These are phyloP conservation scores for Blastobotrys arbuscula DNA, from an alignment of 1,139 yeast species.

Conservation along the genomic window DNA sequence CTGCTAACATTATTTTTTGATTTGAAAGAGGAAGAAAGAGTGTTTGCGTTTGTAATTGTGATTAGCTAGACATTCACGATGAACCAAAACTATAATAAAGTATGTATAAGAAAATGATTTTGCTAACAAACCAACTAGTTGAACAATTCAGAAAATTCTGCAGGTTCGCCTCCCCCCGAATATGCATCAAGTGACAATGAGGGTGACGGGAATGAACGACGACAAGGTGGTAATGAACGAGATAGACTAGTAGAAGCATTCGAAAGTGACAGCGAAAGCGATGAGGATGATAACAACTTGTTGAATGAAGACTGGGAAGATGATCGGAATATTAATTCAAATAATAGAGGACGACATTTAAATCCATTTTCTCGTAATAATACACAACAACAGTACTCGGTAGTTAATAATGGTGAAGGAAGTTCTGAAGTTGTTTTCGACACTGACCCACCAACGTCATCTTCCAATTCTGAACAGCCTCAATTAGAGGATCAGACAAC, in stretches of 20 bases:
- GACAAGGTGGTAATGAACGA: conserved; percentile 10
- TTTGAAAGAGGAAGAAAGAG: too few species aligned
- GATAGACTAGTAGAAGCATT: conserved; percentile 25
- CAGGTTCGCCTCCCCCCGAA: conserved; percentile 9
- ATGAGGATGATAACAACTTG: conserved; percentile 4
- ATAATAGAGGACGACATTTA: conserved; percentile 1
- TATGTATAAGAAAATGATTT: background rate
- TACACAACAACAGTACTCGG: background rate
- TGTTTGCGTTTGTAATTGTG: too few species aligned
- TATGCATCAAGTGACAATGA: conserved; percentile 6
- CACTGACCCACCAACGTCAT: background rate
- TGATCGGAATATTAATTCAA: conserved; percentile 15
- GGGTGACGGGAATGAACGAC: background rate
- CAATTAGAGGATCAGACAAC: background rate
- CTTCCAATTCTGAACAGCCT: background rate
- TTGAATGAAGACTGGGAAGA: conserved; percentile 23
- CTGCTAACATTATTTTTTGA: too few species aligned
- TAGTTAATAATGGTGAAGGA: background rate
- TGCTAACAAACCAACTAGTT: conserved; percentile 1
- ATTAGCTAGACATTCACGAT: too few species aligned
- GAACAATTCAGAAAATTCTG: background rate
- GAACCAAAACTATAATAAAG: conserved; percentile 13
- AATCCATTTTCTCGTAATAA: conserved; percentile 7
- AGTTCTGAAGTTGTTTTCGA: conserved; percentile 4
- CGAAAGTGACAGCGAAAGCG: conserved; percentile 20